phyloP scores from a whole-genome alignment of 257 asterid genomes.

The Petunia secreta region DNA sequence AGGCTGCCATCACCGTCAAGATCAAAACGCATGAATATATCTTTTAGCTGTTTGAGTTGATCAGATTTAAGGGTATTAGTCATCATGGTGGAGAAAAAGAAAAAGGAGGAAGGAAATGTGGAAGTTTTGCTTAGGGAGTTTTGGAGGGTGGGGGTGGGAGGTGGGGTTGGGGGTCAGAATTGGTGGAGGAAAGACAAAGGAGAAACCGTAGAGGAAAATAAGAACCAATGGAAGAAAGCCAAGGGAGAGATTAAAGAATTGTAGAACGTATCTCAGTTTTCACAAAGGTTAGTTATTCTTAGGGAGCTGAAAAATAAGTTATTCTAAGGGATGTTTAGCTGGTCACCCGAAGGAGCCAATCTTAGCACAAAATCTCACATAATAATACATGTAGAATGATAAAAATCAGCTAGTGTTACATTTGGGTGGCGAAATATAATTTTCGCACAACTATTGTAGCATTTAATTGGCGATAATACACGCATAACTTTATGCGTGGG shows the following conservation, averaged over 20 bases:
- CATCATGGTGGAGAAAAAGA: constrained; percentile 31
- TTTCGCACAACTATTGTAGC: too few species aligned
- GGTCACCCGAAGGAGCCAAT: too few species aligned
- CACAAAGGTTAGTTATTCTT: too few species aligned
- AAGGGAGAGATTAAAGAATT: not conserved
- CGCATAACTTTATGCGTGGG: too few species aligned
- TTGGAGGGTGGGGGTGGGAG: constrained; percentile 5
- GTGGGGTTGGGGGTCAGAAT: not conserved
- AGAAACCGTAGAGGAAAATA: not conserved
- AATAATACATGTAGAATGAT: too few species aligned
- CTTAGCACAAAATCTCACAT: too few species aligned
- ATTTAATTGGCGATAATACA: too few species aligned
- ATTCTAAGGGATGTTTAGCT: too few species aligned
- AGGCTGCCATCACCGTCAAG: constrained; percentile 57
- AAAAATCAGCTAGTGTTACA: too few species aligned
- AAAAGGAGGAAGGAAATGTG: not conserved
- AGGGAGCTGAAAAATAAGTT: too few species aligned
- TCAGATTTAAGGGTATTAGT: constrained; percentile 42
- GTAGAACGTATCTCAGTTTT: too few species aligned
- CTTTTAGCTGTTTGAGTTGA: constrained; percentile 48
- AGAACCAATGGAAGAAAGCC: not conserved
- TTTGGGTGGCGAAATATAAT: too few species aligned
- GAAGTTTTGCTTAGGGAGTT: not conserved
- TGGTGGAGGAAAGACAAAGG: constrained; percentile 11
- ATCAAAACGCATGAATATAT: constrained; percentile 53